These are phyloP conservation scores for Psidium guajava DNA, from an alignment of 345 rosid species.

Conservation along the genomic window DNA sequence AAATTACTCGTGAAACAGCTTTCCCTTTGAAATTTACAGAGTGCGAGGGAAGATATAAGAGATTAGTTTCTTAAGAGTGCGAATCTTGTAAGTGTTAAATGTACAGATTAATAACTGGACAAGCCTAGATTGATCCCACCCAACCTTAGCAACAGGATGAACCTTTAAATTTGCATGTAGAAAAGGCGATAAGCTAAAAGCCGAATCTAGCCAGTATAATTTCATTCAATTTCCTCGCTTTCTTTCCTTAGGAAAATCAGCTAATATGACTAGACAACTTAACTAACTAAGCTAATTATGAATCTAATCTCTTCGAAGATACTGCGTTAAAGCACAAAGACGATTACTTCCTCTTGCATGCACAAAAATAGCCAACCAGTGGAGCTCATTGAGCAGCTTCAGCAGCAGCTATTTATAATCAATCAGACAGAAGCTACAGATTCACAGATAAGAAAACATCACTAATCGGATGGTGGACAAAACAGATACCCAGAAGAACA, in stretches of 20 bases:
- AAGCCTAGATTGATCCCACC: background rate
- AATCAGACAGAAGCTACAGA: background rate
- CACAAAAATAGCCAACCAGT: background rate
- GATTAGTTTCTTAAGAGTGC: background rate
- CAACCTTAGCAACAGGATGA: background rate
- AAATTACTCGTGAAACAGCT: background rate
- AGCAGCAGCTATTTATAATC: background rate
- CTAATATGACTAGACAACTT: background rate
- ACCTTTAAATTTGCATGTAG: background rate
- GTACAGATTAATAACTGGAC: background rate
- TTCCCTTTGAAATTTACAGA: background rate
- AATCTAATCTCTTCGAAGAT: background rate
- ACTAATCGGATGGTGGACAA: background rate
- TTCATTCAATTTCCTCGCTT: background rate
- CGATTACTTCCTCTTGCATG: background rate
- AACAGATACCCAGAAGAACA: background rate
- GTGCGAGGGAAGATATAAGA: background rate
- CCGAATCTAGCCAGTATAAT: background rate
- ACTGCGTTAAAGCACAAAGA: background rate
- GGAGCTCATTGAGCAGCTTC: background rate
- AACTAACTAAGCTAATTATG: background rate
- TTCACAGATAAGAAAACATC: background rate
- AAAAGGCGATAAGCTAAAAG: background rate
- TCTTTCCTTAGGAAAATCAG: background rate
- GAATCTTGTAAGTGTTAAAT: background rate